phyloP scores from a whole-genome alignment of 192 early-diverging fungal genomes.

The Backusella psychrophila region DNA sequence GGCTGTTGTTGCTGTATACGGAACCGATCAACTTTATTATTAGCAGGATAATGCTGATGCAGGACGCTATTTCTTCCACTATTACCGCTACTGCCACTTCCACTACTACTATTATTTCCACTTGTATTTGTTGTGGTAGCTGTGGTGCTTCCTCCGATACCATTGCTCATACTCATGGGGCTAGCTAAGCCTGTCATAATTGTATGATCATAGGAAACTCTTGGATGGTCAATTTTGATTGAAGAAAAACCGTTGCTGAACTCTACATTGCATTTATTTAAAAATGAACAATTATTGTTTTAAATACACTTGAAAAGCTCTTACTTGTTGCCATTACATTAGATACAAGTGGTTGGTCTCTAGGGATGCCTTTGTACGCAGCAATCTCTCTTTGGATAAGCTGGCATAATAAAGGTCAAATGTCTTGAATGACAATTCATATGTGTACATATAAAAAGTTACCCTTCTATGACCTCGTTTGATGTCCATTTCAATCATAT shows the following conservation, averaged over 20 bases:
- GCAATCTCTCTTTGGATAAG: constrained; percentile 32
- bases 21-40: background rate
- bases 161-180: background rate
- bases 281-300: background rate
- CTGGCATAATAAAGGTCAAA: background rate
- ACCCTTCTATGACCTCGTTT: constrained; percentile 38
- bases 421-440: background rate
- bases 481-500: constrained; percentile 27
- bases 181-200: background rate
- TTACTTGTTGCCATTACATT: constrained; percentile 11
- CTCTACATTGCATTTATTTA: background rate
- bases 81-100: background rate
- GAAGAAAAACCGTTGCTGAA: background rate
- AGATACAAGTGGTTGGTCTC: constrained; percentile 12
- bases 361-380: constrained; percentile 24
- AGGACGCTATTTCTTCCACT: background rate
- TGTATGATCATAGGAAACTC: background rate
- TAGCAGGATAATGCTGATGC: background rate
- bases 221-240: background rate
- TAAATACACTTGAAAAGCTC: background rate
- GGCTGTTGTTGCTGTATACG: background rate
- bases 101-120: background rate
- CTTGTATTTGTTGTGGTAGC: background rate
- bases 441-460: background rate
- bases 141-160: background rate